Evolutionary conservation across 1,284 basidiomycete genomes (phyloP).

Genomic region (Cryptococcus maquisensis): DNA sequence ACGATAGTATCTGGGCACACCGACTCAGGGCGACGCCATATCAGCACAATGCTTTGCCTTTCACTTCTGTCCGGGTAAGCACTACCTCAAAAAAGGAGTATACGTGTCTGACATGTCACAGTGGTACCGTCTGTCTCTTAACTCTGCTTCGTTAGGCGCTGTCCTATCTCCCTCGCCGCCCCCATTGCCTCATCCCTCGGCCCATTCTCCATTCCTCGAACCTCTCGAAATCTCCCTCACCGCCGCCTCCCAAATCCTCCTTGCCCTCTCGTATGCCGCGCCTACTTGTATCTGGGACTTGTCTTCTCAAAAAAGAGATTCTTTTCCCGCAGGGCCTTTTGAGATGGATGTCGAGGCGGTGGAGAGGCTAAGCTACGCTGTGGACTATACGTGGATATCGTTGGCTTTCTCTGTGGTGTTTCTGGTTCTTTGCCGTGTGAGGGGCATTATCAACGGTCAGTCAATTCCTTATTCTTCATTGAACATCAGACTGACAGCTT

Average conservation of each 20-base stretch:
- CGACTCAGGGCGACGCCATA: background rate
- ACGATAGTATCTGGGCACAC: background rate
- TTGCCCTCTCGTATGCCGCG: background rate
- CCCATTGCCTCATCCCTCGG: background rate
- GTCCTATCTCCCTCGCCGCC: slow-evolving; percentile 1
- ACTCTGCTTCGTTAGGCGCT: background rate
- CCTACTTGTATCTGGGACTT: too few relatives aligned
- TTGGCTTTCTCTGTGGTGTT: slow-evolving; percentile 4
- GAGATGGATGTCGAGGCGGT: background rate
- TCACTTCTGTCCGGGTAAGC: slow-evolving; percentile 6
- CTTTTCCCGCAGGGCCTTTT: background rate
- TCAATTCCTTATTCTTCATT: too few relatives aligned
- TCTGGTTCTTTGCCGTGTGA: slow-evolving; percentile 2
- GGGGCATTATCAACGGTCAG: slow-evolving; percentile 1
- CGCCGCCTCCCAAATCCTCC: slow-evolving; percentile 2
- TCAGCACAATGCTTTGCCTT: slow-evolving; percentile 4
- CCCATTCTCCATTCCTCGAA: background rate
- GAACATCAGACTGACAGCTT: too few relatives aligned
- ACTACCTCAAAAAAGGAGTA: too few relatives aligned
- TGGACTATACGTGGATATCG: slow-evolving; percentile 7
- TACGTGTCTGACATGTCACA: too few relatives aligned
- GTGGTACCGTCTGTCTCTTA: too few relatives aligned
- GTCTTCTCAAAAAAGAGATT: too few relatives aligned
- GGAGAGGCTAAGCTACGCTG: background rate
- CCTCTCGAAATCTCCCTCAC: slow-evolving; percentile 1